Base-by-base conservation (phyloP, 148 eudicot species). In the Amaranthus palmeri region DNA sequence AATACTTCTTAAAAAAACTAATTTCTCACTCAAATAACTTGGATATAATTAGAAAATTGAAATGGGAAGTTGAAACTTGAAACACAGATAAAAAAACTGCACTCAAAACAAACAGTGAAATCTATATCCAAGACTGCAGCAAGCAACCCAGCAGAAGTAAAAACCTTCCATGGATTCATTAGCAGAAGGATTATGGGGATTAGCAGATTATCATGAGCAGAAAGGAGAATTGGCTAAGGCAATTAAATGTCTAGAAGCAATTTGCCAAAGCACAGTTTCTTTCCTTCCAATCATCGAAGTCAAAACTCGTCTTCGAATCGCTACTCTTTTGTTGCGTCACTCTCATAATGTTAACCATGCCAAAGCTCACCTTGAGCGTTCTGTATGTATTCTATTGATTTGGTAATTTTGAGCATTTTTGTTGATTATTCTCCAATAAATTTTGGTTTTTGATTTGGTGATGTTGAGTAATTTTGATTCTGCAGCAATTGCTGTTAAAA, bases 401-500 rank as follows among this genome's bases (percentile, higher is more conserved):
- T 4, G 5, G 8, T n/a, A n/a, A 56, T 56, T 11, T n/a, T 56
- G 17, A 1, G 42, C 17, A 44, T 46, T 43, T 12, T 53, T 15
- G 25, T 57, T 43, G 13, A 63, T 83, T n/a, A 2, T 71, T 51
- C 17, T 43, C n/a, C 51, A 8, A 40, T 45, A 46, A 17, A 6
- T 65, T 72, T 45, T n/a, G 17, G 47, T n/a, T n/a, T 3, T 4
- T 73, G 9, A 18, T 40, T 49, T 51, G 2, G 6, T 67, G 40
- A 4, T 25, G 36, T 51, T 50, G 46, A 10, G 3, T 36, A 18
- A 17, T 58, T 14, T 47, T 15, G 15, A 9, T 6, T 53, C 52
- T 87, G 76, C 96, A 93, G 98, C 97, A 96, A 90, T 77, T 96
- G 66, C 86, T 96, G 52, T 80, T 96, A 86, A 96, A 89, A 81